A percentile compares a stretch with the other conserved stretches of the same genome.
These are phyloP conservation scores for Chaetomidium leptoderma DNA, from an alignment of 495 filamentous ascomycete species.

Conservation along the genomic window DNA sequence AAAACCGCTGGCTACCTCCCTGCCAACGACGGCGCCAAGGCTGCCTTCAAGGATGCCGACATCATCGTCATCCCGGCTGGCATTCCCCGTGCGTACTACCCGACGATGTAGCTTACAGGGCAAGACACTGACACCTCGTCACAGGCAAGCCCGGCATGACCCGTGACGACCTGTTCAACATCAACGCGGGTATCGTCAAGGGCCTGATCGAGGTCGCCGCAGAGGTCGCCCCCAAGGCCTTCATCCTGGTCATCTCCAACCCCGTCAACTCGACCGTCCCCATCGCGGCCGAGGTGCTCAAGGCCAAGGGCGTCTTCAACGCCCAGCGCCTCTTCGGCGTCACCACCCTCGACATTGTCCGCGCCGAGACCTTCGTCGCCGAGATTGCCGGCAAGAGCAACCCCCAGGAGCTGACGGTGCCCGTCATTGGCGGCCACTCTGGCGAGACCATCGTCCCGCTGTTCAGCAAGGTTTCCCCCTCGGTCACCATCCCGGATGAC, in stretches of 20 bases:
- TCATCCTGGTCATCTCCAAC: constrained; percentile 95
- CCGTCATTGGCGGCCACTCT: constrained; percentile 94
- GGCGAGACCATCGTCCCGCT: constrained; percentile 97
- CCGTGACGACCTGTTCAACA: constrained; percentile 98
- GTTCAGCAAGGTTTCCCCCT: constrained; percentile 82
- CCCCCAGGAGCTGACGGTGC: constrained; percentile 74
- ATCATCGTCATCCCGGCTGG: constrained; percentile 96
- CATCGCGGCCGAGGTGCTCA: constrained; percentile 93
- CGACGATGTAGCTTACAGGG: constrained; percentile 12
- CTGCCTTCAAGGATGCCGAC: constrained; percentile 83
- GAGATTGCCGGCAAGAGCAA: constrained; percentile 76
- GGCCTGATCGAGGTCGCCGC: constrained; percentile 80
- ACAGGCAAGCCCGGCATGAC: constrained; percentile 99
- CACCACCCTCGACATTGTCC: constrained; percentile 95
- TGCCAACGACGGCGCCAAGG: constrained; percentile 81
- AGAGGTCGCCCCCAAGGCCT: constrained; percentile 83
- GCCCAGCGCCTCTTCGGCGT: constrained; percentile 93
- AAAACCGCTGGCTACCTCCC: constrained; percentile 89
- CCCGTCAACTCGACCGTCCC: constrained; percentile 99
- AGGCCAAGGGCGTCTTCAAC: constrained; percentile 87
- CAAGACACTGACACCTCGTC: constrained; percentile 9
- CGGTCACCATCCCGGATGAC: constrained; percentile 75
- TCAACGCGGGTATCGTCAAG: constrained; percentile 92
- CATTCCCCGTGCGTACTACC: constrained; percentile 77
- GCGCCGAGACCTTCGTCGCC: constrained; percentile 93